phyloP scores from a whole-genome alignment of 805 yeast genomes.

The Sporopachydermia quercuum region DNA sequence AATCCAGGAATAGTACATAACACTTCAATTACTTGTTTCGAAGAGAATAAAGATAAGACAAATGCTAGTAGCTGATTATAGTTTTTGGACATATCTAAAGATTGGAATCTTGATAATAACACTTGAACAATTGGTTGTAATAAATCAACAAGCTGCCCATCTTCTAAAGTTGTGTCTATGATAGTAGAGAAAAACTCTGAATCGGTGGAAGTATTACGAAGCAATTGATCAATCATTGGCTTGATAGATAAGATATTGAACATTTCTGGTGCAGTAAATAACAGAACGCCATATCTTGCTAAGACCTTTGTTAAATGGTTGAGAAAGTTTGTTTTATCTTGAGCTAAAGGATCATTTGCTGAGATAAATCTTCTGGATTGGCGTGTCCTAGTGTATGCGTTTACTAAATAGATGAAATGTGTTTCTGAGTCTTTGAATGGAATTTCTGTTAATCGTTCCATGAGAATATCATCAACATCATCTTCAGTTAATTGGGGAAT shows the following conservation, averaged over 20 bases:
- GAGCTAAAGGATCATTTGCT: conserved; percentile 22
- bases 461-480: conserved; percentile 30
- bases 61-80: not conserved
- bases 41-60: not conserved
- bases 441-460: conserved; percentile 36
- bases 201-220: not conserved
- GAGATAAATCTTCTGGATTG: conserved; percentile 25
- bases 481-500: conserved; percentile 3
- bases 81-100: not conserved
- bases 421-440: conserved; percentile 22
- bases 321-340: conserved; percentile 24
- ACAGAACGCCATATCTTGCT: conserved; percentile 30
- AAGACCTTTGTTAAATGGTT: conserved; percentile 28
- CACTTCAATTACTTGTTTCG: not conserved
- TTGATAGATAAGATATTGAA: conserved; percentile 13
- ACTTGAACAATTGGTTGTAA: not conserved
- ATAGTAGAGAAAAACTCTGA: not conserved
- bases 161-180: not conserved
- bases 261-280: conserved; percentile 10
- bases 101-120: not conserved
- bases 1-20: not conserved
- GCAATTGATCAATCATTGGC: conserved; percentile 5
- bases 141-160: not conserved
- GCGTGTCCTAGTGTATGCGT: conserved; percentile 27
- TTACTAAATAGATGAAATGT: conserved; percentile 34